Evolutionary conservation across 2,329 filamentous ascomycete genomes (phyloP).

Genomic region (Ceratocystis cubensis): DNA sequence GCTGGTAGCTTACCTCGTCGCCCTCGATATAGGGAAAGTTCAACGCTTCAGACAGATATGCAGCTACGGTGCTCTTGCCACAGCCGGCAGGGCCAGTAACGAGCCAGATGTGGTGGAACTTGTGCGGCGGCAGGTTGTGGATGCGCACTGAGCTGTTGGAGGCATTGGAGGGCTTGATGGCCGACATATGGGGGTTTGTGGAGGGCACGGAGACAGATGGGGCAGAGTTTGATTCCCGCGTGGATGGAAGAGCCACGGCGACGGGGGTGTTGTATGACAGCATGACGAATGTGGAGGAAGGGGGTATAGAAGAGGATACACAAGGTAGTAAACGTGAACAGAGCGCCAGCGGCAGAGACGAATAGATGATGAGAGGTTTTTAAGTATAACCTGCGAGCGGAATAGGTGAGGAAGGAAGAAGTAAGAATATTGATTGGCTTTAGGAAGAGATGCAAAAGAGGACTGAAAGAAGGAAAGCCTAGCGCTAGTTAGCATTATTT

Average conservation of each 20-base stretch:
- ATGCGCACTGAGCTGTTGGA: constrained; percentile 10
- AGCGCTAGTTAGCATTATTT: background rate
- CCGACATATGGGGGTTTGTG: constrained; percentile 4
- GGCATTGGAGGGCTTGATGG: constrained; percentile 16
- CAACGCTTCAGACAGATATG: constrained; percentile 49
- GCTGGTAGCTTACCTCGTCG: constrained; percentile 48
- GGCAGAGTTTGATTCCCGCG: constrained; percentile 20
- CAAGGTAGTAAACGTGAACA: background rate
- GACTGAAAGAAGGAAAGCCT: background rate
- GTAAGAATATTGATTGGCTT: background rate
- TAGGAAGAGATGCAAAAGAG: background rate
- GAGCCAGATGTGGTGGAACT: constrained; percentile 62
- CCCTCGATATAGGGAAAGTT: constrained; percentile 62
- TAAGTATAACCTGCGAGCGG: background rate
- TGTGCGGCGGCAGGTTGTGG: constrained; percentile 23
- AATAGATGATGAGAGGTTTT: background rate
- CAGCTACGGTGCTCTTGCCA: constrained; percentile 65
- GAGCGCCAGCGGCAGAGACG: background rate
- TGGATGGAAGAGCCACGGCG: constrained; percentile 26
- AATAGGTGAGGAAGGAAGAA: background rate
- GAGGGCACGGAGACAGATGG: constrained; percentile 24
- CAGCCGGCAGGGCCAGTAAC: constrained; percentile 69
- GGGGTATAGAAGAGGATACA: constrained; percentile 2
- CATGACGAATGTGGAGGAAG: constrained; percentile 29
- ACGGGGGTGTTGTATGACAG: constrained; percentile 39